Base-by-base conservation (phyloP, 768 basidiomycete genomes). In the Lactarius pseudohatsudake region DNA sequence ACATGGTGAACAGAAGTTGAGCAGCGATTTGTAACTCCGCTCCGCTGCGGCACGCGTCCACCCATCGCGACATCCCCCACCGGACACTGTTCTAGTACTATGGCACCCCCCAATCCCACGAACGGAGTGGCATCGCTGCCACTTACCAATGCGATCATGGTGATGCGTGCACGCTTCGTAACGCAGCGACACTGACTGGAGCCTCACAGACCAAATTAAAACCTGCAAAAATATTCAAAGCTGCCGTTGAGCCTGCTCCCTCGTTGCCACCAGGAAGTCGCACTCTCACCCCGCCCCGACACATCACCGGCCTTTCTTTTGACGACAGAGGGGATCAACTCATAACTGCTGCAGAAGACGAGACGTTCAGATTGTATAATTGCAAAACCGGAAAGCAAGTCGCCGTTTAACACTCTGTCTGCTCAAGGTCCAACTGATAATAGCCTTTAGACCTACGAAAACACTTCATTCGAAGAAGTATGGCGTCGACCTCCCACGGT, bases 331-430 rank as follows among this genome's bases (percentile, higher is more conserved):
- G 97, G 2, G 92, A 95, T 71, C 84, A 85, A 65, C 77, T 96
- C 54, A 81, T 98, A 59, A 96, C 94, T 10, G 90, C 92, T 0
- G 89, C 82, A 20, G 94, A 97, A 75, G 97, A 98, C 74, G 96
- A 98, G 78, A 88, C 87, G 0, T 95, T 98, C 77, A 83, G 92
- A 54, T 72, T 97, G 68, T 98, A 93, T 74, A 94, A 84, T 75
- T 92, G 89, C 74, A 91, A 89, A 82, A 86, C 84, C 69, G 97
- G 96, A 81, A 96, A 92, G 96, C 88, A 84, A 90, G 96, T 91
- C 73, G 67, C 71, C 73, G 59, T 57, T 64, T 61, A 60, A 64
- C 63, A 38, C 66, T 69, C 47, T 59, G n/a, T 55, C 62, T 61
- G 67, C 62, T 68, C 68, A 61, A 60, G 66, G 70, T 70, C 70